Evolutionary conservation across 345 rosid genomes (phyloP), one percentile per base, ranked within the genome.

Genomic region (Moringa oleifera): DNA sequence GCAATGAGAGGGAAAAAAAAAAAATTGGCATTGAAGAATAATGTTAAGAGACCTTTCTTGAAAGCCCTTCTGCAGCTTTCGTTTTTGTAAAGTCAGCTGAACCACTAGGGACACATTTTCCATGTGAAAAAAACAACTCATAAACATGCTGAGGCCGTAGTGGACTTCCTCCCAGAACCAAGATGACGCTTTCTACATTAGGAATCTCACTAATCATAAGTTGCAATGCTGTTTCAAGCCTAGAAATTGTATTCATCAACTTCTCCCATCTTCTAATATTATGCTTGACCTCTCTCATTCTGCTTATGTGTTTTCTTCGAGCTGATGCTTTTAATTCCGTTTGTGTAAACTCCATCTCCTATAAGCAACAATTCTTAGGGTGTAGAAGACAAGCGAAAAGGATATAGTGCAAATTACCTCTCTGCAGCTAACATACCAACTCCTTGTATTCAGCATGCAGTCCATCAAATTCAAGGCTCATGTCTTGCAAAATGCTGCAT

Each of bases 131-230:
- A 47, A 74, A 65, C 66, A 87, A 53, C 58, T 83, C 87, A 45
- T 93, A 88, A 25, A 88, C 85, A 51, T 73, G 72, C 55, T 45
- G 88, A 24, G 97, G 98, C n/a, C 96, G 83, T 51, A 83, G 25
- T 0, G 97, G 88, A 77, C 88, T 84, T 50, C 86, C 80, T 51
- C 96, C 94, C 56, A 90, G 81, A 59, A 82, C 70, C 80, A 88
- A 79, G 70, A 90, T 65, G 21, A 81, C 81, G 61, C 72, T 79
- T 58, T 76, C 82, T 57, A 83, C 51, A 18, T 65, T 50, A 23
- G 82, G 85, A 57, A 68, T 63, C 72, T 81, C 75, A 28, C 80
- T 63, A 47, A 85, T 77, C 59, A 82, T 51, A 64, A 77, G 68
- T 23, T 73, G 84, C 64, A 90, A 58, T 0, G 91, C 88, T 47